Percentiles rank a stretch among this genome's conserved stretches.
phyloP scores from a whole-genome alignment of 1,284 basidiomycete genomes.

The Hypsizygus ulmarius region DNA sequence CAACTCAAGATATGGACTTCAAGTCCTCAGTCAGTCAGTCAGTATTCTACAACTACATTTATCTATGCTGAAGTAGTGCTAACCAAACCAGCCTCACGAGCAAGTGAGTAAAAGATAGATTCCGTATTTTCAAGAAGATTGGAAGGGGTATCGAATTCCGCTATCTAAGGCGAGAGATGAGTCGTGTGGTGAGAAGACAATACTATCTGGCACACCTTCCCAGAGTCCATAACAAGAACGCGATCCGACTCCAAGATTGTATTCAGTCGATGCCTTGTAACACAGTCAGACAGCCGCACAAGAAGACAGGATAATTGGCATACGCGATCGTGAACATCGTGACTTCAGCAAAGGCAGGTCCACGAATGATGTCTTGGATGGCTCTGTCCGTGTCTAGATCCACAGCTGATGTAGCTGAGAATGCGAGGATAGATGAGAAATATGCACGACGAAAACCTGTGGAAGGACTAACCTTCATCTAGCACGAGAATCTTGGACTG shows the following conservation, averaged over 20 bases:
- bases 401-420: conserved; percentile 73
- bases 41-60: too few relatives aligned
- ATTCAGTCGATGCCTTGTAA: conserved; percentile 76
- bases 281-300: not conserved
- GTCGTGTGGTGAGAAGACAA: conserved; percentile 1
- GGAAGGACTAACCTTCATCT: conserved; percentile 60
- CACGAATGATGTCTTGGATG: conserved; percentile 79
- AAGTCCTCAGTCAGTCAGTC: too few relatives aligned
- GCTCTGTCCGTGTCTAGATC: conserved; percentile 89
- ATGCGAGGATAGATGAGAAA: not conserved
- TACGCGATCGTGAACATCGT: conserved; percentile 87
- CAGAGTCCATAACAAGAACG: conserved; percentile 82
- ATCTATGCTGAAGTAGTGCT: not conserved
- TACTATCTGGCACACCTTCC: conserved; percentile 43
- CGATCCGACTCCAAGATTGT: conserved; percentile 88
- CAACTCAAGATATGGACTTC: too few relatives aligned
- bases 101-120: conserved; percentile 55
- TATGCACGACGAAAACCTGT: not conserved
- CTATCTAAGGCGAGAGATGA: conserved; percentile 36
- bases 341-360: conserved; percentile 64
- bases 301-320: not conserved
- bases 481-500: conserved; percentile 60
- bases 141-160: conserved; percentile 73
- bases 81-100: conserved; percentile 53
- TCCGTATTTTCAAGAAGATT: conserved; percentile 56